Evolutionary conservation across 805 yeast genomes (phyloP), one percentile per base, ranked within the genome.

Genomic region (Candida railenensis): DNA sequence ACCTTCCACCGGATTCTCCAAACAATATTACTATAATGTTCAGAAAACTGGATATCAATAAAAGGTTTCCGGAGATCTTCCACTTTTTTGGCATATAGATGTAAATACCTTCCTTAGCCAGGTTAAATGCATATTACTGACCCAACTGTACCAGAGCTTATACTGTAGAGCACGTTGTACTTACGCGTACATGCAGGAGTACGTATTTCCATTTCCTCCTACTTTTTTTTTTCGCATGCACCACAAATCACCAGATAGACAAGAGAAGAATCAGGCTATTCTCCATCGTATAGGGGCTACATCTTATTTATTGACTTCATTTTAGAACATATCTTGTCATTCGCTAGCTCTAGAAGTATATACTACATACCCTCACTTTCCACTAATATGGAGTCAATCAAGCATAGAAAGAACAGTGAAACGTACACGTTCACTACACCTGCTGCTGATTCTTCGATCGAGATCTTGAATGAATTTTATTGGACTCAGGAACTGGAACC

Each of bases 401-500:
- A 49, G 36, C 69, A 66, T 43, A 52, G 69, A 37, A 49, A 44
- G n/a, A 46, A 56, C 34, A 56, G 57, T 46, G 48, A 60, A 46
- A 63, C 71, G 9, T 68, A 58, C 49, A 58, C 65, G 19, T 59
- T 68, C 44, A 47, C 41, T 30, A 65, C 75, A 1, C 75, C 76
- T 2, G 61, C 72, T 21, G 76, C 77, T 3, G 74, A 71, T 49
- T 54, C 73, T 0, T 58, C 73, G 42, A 51, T 69, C 47, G 63
- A 78, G 53, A 69, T 64, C 40, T 58, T 76, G 46, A 76, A 77
- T 53, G 90, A 87, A 52, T 90, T 86, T 65, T 87, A 84, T 68
- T 87, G 96, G 92, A 89, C 96, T 0, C 77, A 80, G 44, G 85
- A 80, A 46, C 77, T 77, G 42, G 97, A 90, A 61, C 96, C 96